Percentiles rank a stretch among this genome's conserved stretches.
phyloP scores from a whole-genome alignment of 169 alveolate species.

The Plasmodium falciparum region DNA sequence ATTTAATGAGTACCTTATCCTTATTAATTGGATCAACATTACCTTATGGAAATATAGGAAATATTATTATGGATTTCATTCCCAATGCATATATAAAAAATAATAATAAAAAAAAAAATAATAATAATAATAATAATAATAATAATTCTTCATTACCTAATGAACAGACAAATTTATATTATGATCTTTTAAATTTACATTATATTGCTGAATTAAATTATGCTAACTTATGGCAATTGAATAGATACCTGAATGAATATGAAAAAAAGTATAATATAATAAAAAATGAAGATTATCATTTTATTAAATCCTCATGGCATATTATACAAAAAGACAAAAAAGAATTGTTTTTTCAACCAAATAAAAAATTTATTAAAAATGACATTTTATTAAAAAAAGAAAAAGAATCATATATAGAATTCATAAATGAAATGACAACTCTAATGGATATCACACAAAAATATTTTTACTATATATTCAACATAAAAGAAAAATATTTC shows the following conservation, averaged over 20 bases:
- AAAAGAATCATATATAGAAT: slow-evolving; percentile 44
- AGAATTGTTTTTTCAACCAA: slow-evolving; percentile 20
- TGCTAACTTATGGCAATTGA: slow-evolving; percentile 66
- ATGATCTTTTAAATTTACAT: slow-evolving; percentile 38
- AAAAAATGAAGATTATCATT: slow-evolving; percentile 52
- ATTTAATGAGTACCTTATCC: slow-evolving; percentile 58
- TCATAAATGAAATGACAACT: slow-evolving; percentile 57
- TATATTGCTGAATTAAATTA: slow-evolving; percentile 52
- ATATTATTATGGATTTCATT: slow-evolving; percentile 43
- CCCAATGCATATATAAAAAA: slow-evolving; percentile 24
- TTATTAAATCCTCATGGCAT: slow-evolving; percentile 51
- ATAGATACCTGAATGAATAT: slow-evolving; percentile 46
- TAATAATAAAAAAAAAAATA: too few species aligned
- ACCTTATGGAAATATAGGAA: slow-evolving; percentile 71
- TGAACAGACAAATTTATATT: not conserved
- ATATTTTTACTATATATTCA: slow-evolving; percentile 51
- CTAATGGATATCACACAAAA: slow-evolving; percentile 51
- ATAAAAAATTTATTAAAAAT: slow-evolving; percentile 36
- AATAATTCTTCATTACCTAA: not conserved
- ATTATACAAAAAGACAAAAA: slow-evolving; percentile 28
- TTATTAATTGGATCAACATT: slow-evolving; percentile 62
- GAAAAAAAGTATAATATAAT: slow-evolving; percentile 16
- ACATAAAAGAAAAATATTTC: slow-evolving; percentile 18
- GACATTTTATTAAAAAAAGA: slow-evolving; percentile 31
- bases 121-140: not conserved